Evolutionary conservation across 768 basidiomycete species (phyloP).

Genomic region (Porphyrellus cyaneotinctus): DNA sequence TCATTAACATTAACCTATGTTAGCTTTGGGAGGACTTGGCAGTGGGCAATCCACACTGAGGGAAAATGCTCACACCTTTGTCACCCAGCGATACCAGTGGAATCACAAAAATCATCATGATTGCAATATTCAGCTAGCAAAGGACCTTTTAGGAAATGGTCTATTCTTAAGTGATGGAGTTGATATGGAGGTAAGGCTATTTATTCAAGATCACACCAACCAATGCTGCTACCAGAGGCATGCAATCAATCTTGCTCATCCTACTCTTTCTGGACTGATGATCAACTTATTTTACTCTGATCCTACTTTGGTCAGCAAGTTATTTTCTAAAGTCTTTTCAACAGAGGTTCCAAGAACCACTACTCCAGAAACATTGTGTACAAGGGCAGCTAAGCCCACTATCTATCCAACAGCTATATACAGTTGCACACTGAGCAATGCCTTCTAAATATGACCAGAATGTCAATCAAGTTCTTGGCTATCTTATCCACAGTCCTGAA

Average conservation of each 20-base stretch:
- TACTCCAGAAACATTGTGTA: conserved; percentile 18
- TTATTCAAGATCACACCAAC: neutral
- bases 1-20: no score
- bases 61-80: neutral
- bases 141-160: neutral
- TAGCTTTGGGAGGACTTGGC: neutral
- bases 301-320: neutral
- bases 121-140: neutral
- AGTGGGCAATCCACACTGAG: neutral
- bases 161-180: neutral
- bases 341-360: neutral
- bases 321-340: neutral
- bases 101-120: neutral
- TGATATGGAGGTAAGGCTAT: neutral
- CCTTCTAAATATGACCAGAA: no score
- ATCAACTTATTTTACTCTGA: neutral
- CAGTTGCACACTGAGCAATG: no score
- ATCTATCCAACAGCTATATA: neutral
- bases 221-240: neutral
- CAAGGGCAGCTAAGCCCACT: conserved; percentile 16
- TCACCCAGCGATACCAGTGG: no score
- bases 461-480: conserved; percentile 22
- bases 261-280: no score
- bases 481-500: conserved; percentile 27
- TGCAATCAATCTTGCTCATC: neutral